Evolutionary conservation across 768 basidiomycete genomes (phyloP).

Genomic region (Lactarius deliciosus): DNA sequence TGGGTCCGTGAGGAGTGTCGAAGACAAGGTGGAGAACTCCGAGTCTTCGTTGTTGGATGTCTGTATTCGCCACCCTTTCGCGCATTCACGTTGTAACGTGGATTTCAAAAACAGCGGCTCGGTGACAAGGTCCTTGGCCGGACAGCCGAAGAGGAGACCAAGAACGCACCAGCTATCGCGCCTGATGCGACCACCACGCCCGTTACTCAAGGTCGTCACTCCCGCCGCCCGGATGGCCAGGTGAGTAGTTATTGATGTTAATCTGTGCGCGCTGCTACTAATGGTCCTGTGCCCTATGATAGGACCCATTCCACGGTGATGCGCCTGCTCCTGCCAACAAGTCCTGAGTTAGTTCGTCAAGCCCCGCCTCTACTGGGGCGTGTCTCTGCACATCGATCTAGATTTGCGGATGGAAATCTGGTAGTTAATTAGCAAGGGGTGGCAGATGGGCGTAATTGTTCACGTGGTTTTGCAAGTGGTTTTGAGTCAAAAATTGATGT

Average conservation of each 20-base stretch:
- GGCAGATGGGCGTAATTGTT: neutral
- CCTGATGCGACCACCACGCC: conserved; percentile 6
- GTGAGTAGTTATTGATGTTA: neutral
- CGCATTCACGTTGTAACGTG: neutral
- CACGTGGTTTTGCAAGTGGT: neutral
- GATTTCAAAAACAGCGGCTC: conserved; percentile 1
- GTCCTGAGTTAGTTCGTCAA: neutral
- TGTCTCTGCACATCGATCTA: neutral
- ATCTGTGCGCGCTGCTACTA: neutral
- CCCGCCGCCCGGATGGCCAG: conserved; percentile 7
- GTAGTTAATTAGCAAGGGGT: neutral
- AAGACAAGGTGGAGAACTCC: neutral
- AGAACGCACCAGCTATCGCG: neutral
- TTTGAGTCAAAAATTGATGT: neutral
- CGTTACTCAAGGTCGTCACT: conserved; percentile 9
- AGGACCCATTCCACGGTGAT: conserved; percentile 13
- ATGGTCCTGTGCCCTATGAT: conserved; percentile 3
- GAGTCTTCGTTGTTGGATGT: neutral
- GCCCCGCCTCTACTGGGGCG: neutral
- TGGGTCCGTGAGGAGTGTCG: too few relatives aligned
- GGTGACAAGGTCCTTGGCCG: conserved; percentile 15
- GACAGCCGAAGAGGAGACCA: conserved; percentile 9
- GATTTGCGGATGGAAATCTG: too few relatives aligned
- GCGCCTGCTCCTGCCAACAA: neutral
- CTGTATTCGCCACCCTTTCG: neutral